phyloP scores from a whole-genome alignment of 306 rosid species.

The Vicia villosa region DNA sequence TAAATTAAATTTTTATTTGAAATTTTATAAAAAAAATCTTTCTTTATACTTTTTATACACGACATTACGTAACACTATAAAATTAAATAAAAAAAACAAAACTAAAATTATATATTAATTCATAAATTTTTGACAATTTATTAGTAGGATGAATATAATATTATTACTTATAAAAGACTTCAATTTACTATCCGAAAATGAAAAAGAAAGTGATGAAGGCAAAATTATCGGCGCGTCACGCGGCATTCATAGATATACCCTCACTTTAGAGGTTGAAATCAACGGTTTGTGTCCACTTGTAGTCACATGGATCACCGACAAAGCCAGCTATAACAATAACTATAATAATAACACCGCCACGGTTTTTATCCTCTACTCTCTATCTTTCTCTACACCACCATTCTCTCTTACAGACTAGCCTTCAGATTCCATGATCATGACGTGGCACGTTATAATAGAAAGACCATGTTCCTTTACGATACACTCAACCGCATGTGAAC shows the following conservation, averaged over 20 bases:
- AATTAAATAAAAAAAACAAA: no score
- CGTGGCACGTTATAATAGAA: neutral
- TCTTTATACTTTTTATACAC: no score
- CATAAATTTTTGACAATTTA: no score
- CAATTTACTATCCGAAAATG: neutral
- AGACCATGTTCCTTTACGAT: neutral
- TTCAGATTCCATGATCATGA: neutral
- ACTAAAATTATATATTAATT: no score
- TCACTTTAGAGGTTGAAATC: neutral
- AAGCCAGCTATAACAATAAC: constrained; percentile 38
- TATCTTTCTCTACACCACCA: neutral
- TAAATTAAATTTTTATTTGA: no score
- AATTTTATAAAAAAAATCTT: no score
- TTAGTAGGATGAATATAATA: no score
- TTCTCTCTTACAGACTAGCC: neutral
- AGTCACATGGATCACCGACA: constrained; percentile 52
- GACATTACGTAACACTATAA: no score
- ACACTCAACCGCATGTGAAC: neutral
- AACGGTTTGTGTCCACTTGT: constrained; percentile 16
- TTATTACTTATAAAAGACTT: neutral
- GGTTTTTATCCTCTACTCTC: constrained; percentile 18
- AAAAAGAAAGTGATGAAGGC: neutral
- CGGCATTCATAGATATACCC: constrained; percentile 21
- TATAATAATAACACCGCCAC: constrained; percentile 32
- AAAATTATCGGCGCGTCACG: constrained; percentile 40